Evolutionary conservation across 2,329 filamentous ascomycete genomes (phyloP).

Genomic region (Fusarium floridanum): DNA sequence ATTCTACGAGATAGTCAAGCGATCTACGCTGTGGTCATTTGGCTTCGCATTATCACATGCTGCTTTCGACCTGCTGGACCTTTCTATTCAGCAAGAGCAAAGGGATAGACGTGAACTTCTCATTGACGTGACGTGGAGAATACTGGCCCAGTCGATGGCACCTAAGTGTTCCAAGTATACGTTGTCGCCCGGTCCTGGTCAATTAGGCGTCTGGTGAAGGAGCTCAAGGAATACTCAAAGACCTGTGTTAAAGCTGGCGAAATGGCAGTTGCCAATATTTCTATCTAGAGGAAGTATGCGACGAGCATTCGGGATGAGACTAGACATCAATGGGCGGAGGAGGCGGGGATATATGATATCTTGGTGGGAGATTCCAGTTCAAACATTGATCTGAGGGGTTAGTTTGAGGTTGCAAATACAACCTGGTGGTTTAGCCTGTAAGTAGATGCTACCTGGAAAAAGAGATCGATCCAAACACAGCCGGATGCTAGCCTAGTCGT

Average conservation of each 20-base stretch:
- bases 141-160: constrained; percentile 65
- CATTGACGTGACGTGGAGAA: constrained; percentile 71
- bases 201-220: constrained; percentile 69
- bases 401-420: constrained; percentile 70
- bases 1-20: no score
- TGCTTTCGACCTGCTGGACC: no score
- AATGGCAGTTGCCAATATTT: constrained; percentile 66
- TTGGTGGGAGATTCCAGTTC: constrained; percentile 70
- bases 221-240: constrained; percentile 76
- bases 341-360: constrained; percentile 74
- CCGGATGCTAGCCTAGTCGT: not conserved
- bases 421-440: constrained; percentile 75
- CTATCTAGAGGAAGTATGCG: constrained; percentile 72
- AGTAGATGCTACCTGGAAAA: not conserved
- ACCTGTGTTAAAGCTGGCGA: constrained; percentile 71
- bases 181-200: constrained; percentile 64
- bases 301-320: constrained; percentile 79
- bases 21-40: no score
- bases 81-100: constrained; percentile 46
- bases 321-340: constrained; percentile 73
- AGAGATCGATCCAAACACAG: not conserved
- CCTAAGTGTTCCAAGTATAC: constrained; percentile 71
- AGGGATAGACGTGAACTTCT: constrained; percentile 31
- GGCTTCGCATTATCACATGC: no score
- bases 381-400: constrained; percentile 61